Conservation (phyloP, 164 flowering plant genomes). For the Chimonanthus praecox region DNA sequence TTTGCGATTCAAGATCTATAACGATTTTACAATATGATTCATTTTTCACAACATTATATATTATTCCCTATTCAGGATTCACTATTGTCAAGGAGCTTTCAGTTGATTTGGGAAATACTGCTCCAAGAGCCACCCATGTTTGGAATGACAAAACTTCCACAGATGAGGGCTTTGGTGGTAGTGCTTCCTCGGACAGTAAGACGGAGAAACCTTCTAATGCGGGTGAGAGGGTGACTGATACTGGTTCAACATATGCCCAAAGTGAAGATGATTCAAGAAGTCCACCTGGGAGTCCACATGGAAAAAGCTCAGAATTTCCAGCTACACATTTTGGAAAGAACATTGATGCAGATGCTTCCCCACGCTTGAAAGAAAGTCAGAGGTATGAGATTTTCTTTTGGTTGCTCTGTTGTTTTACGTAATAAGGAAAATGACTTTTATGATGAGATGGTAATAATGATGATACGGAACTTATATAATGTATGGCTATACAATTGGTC, state of each 20-base stretch:
- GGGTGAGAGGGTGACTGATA: conserved; percentile 32
- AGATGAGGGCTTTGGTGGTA: conserved; percentile 22
- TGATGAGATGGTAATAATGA: no score
- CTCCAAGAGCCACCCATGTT: conserved; percentile 52
- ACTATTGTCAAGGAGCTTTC: conserved; percentile 81
- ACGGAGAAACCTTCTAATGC: conserved; percentile 34
- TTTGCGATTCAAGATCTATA: no score
- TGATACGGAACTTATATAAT: no score
- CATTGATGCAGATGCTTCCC: conserved; percentile 41
- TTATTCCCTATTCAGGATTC: conserved; percentile 51
- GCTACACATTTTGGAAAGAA: conserved; percentile 36
- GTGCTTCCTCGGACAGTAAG: conserved; percentile 33
- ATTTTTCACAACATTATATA: no score
- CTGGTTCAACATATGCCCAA: conserved; percentile 33
- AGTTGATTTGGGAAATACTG: conserved; percentile 73
- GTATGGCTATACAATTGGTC: no score
- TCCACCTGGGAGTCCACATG: conserved; percentile 51
- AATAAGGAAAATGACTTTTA: no score
- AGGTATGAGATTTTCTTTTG: conserved; percentile 34
- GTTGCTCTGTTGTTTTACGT: no score
- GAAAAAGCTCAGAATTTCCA: conserved; percentile 30
- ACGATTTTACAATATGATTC: no score
- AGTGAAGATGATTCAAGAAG: conserved; percentile 49
- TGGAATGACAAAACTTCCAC: conserved; percentile 26
- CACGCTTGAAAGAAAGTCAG: conserved; percentile 39